Evolutionary conservation across 108 stramenopile genomes (phyloP), one percentile per base, ranked within the genome.

Genomic region (Conticribra guillardii): DNA sequence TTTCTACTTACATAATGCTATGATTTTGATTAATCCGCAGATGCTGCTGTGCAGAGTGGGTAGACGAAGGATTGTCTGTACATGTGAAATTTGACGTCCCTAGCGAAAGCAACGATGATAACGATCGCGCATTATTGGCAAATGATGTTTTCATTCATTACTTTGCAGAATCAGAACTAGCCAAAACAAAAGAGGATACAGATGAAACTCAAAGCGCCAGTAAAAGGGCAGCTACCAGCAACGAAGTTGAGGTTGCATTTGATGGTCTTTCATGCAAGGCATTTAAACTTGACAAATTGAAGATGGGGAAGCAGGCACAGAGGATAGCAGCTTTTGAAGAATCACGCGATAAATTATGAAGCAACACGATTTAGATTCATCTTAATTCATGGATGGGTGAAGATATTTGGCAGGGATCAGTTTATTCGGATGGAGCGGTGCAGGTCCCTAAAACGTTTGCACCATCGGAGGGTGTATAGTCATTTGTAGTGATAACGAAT

Each of bases 31-130:
- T n/a, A n/a, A n/a, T n/a, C n/a, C n/a, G 28, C 34, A 63, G 62
- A 4, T 63, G 92, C 62, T 93, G 92, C 59, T 93, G 92, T 70
- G 89, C 89, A 32, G 92, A 93, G 73, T 84, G 79, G 54, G 87
- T 88, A 22, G 89, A 90, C 46, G 69, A 73, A 22, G 55, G 69
- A 22, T 62, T 87, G 67, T 84, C 89, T 0, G 89, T 93, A 8
- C 77, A 73, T 11, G 92, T 93, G 17, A 53, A 62, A 41, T 87
- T 93, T 67, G 4, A 45, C 8, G 65, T 65, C 15, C 2, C 60
- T 7, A 60, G 18, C 2, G 64, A 75, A 26, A 47, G 21, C 14
- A 37, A 71, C 21, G 21, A 16, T 4, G 33, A 14, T 67, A 59
- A 32, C 48, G 66, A 22, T 46, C 44, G 18, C 27, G 28, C 41